Base-by-base conservation (phyloP, 495 filamentous ascomycete genomes). In the Daldinia vernicosa region DNA sequence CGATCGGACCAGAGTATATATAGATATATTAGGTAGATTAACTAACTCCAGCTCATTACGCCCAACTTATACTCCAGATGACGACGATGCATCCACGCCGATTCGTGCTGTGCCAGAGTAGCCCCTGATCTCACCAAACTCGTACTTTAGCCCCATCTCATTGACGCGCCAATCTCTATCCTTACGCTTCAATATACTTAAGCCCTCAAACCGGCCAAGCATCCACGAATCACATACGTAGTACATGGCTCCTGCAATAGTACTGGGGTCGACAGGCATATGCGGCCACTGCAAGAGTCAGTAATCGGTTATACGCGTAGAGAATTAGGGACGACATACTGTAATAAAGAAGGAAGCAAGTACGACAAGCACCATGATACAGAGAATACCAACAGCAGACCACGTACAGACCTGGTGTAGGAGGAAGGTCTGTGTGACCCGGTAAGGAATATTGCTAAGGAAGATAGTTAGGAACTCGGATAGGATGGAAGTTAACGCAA, bases 401-500 rank as follows among this genome's bases (percentile, higher is more conserved):
- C 77, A 81, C 3, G 68, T 76, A 24, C 79, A 80, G 12, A 79
- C 66, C 8, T 58, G 45, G 64, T 78, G 77, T 12, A 75, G 74
- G 1, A 68, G 60, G 43, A 69, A 79, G 19, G 77, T 80, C 60
- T 78, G 75, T 6, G 75, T 80, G 11, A 78, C 60, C n/a, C 64
- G 69, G 69, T 74, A 82, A 3, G 79, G 82, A 8, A 84, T 72
- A 55, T 80, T 81, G 67, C 70, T 56, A 0, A 84, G 69, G 30
- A 79, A 71, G 47, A 83, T 75, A 9, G 80, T 78, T 3, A 79
- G 63, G 30, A 78, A 76, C 62, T 83, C 78, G 28, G 79, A 77
- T 0, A 80, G 70, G 32, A 83, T 69, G 2, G 79, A 75, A 4
- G 79, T 70, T 26, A 75, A 26, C 4, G 80, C 75, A 14, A 82